These are phyloP conservation scores for Calcarisporium arbuscula DNA, from an alignment of 2,329 filamentous ascomycete genomes.

Conservation along the genomic window DNA sequence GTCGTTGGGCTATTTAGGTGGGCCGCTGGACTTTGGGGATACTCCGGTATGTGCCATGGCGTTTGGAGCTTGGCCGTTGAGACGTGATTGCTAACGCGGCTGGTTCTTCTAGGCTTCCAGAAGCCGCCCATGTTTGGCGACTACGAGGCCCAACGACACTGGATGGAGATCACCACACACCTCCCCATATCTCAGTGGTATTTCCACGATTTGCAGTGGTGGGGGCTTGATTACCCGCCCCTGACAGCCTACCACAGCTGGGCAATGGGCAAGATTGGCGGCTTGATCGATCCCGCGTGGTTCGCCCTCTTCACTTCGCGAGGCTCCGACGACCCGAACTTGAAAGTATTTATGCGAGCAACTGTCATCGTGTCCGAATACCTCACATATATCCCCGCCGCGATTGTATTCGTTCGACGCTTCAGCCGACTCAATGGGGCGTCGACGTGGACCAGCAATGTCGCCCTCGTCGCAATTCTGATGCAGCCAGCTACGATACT, in stretches of 20 bases:
- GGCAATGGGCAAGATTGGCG: conserved; percentile 82
- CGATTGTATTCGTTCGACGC: conserved; percentile 77
- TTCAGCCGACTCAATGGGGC: conserved; percentile 72
- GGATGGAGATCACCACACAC: conserved; percentile 94
- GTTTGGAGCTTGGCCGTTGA: too few relatives aligned
- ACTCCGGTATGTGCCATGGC: conserved; percentile 70
- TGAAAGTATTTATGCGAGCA: conserved; percentile 95
- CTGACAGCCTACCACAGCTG: conserved; percentile 98
- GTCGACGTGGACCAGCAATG: conserved; percentile 72
- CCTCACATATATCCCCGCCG: conserved; percentile 77
- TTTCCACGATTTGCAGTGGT: conserved; percentile 93
- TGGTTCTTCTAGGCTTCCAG: conserved; percentile 53
- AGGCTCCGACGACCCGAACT: conserved; percentile 66
- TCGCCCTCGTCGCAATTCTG: conserved; percentile 82
- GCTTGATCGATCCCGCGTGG: conserved; percentile 73
- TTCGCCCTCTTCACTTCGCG: conserved; percentile 80
- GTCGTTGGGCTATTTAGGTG: conserved; percentile 85
- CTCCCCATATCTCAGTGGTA: conserved; percentile 95
- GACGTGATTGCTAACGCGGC: background rate
- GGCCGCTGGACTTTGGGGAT: conserved; percentile 88
- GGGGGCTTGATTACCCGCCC: conserved; percentile 96
- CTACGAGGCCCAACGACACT: conserved; percentile 96
- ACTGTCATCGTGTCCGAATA: conserved; percentile 90
- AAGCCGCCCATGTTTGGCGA: conserved; percentile 90
- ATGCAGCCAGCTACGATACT: conserved; percentile 89